These are phyloP conservation scores for Boletellus ananas DNA, from an alignment of 768 basidiomycete genomes.

Conservation along the genomic window DNA sequence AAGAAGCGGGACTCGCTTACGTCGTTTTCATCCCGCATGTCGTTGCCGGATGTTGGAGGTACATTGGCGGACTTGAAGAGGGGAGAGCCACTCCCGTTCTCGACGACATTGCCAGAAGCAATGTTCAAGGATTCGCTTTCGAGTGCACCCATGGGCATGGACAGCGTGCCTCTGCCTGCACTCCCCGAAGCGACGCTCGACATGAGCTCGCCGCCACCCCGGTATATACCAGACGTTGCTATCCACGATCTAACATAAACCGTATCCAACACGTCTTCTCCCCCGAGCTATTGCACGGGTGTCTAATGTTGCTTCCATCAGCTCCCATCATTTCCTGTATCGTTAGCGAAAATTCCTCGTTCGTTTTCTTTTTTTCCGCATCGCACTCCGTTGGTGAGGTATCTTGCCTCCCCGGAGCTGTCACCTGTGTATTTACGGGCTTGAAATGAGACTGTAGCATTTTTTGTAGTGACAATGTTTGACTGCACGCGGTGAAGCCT, in stretches of 20 bases:
- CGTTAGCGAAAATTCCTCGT: constrained; percentile 16
- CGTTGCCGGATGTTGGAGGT: constrained; percentile 40
- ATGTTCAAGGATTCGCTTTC: constrained; percentile 28
- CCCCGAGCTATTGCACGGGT: background rate
- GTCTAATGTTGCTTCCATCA: too few species aligned
- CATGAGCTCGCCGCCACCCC: constrained; percentile 15
- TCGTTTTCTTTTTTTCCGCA: background rate
- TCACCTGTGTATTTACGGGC: too few species aligned
- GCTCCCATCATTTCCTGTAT: constrained; percentile 22
- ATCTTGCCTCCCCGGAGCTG: too few species aligned
- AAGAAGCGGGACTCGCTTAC: constrained; percentile 46
- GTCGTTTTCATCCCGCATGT: constrained; percentile 45
- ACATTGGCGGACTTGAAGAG: constrained; percentile 27
- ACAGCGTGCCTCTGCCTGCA: constrained; percentile 12
- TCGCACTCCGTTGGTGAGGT: too few species aligned
- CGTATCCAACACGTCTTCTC: background rate
- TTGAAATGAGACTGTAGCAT: too few species aligned
- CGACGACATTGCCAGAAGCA: constrained; percentile 17
- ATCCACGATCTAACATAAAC: constrained; percentile 11
- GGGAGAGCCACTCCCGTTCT: constrained; percentile 13
- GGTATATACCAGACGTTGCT: constrained; percentile 13
- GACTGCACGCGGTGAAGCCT: too few species aligned
- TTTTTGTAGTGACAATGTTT: too few species aligned
- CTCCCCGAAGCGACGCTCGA: constrained; percentile 18
- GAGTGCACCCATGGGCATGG: constrained; percentile 14